phyloP scores from a whole-genome alignment of 768 basidiomycete species.

The Sutorius australiensis region DNA sequence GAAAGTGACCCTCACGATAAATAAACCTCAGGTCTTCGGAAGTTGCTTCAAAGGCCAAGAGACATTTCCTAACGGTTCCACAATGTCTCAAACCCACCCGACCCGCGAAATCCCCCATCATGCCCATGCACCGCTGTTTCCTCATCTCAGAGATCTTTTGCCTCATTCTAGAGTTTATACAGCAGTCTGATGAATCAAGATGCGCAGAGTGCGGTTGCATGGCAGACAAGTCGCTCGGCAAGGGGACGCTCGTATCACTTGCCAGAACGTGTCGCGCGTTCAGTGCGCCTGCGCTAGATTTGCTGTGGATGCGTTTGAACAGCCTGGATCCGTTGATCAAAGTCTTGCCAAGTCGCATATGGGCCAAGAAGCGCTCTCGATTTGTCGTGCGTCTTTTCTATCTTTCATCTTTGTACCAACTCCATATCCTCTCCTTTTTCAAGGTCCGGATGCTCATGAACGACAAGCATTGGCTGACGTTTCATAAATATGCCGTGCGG shows the following conservation, averaged over 20 bases:
- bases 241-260: slow-evolving; percentile 14
- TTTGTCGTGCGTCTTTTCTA: slow-evolving; percentile 4
- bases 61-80: background rate
- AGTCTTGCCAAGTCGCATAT: slow-evolving; percentile 11
- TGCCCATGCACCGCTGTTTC: slow-evolving; percentile 10
- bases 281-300: slow-evolving; percentile 17
- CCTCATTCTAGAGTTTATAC: slow-evolving; percentile 11
- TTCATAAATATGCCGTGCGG: slow-evolving; percentile 13
- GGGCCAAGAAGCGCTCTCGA: slow-evolving; percentile 2
- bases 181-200: background rate
- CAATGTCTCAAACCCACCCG: background rate
- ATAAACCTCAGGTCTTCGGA: background rate
- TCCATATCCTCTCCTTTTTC: background rate
- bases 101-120: background rate
- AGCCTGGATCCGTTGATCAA: slow-evolving; percentile 14
- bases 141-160: slow-evolving; percentile 11
- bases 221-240: background rate
- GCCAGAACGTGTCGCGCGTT: slow-evolving; percentile 19
- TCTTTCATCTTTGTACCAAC: too few species aligned
- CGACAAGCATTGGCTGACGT: slow-evolving; percentile 14
- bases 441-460: slow-evolving; percentile 10
- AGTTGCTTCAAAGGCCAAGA: background rate
- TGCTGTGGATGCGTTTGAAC: slow-evolving; percentile 19
- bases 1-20: background rate
- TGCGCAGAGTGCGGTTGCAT: background rate